These are phyloP conservation scores for Ascochyta lentis DNA, from an alignment of 2,329 filamentous ascomycete genomes.

Conservation along the genomic window DNA sequence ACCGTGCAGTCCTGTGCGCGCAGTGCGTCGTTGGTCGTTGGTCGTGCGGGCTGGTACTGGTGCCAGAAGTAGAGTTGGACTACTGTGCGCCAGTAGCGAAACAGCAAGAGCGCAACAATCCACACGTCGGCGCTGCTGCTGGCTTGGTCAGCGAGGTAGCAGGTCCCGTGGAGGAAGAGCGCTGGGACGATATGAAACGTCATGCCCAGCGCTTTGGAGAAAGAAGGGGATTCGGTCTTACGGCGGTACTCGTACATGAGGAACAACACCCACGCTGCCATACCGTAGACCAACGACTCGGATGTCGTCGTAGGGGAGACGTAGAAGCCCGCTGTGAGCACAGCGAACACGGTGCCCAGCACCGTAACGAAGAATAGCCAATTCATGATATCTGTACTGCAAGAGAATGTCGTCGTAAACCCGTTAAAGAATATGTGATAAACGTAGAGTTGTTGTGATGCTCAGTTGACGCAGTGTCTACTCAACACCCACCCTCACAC, in stretches of 20 bases:
- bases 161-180: constrained; percentile 5
- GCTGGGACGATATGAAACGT: constrained; percentile 21
- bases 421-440: no score
- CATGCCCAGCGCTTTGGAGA: constrained; percentile 10
- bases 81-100: constrained; percentile 30
- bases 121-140: constrained; percentile 16
- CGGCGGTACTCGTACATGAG: constrained; percentile 13
- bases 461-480: no score
- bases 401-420: no score
- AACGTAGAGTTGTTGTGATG: no score
- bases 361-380: not conserved
- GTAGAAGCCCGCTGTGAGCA: not conserved
- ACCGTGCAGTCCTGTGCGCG: constrained; percentile 26
- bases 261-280: constrained; percentile 14
- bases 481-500: no score
- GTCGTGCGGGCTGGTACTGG: constrained; percentile 18
- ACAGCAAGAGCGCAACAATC: constrained; percentile 21
- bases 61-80: constrained; percentile 27
- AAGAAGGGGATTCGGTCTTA: not conserved
- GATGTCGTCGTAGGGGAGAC: not conserved
- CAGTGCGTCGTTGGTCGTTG: not conserved
- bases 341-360: no score
- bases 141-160: not conserved
- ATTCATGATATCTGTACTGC: not conserved
- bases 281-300: not conserved